Base-by-base conservation (phyloP, 805 yeast species). In the Wickerhamomyces hampshirensis region DNA sequence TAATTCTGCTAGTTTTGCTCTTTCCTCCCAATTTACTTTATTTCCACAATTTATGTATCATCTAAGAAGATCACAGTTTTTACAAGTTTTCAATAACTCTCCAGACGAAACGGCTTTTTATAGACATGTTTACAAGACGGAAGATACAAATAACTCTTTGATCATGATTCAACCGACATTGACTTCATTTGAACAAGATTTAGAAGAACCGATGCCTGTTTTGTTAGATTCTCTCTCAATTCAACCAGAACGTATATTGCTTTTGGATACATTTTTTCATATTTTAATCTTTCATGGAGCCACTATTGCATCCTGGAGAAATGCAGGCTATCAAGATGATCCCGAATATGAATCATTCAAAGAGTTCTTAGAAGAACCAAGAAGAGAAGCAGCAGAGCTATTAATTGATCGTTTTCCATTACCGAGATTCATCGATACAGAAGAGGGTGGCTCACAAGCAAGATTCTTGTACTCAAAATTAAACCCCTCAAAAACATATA, bases 391-490 rank as follows among this genome's bases (percentile, higher is more conserved):
- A 9, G 77, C 80, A 41, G 79, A 75, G 33, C 65, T 80, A 23
- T 62, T 80, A 27, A 65, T 75, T 42, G 86, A 80, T 48, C 60
- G 87, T 47, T 80, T 75, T 64, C 87, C 87, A 35, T 65, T 80
- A 43, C 87, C 87, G 5, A 65, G 87, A 49, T 80, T 78, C 47
- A 77, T 80, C 35, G 85, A 80, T 51, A 77, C 84, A 18, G 84
- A 80, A 48, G 85, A 79, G 54, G 85, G 85, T 37, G 86, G 85
- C 4, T 78, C 85, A 0, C 87, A 80, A 52, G 85, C 86, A 0
- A 68, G 87, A 58, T 80, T 80, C 55, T 63, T 80, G 38, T 75
- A 75, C 68, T 80, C 85, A 3, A 79, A 79, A 57, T 63, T 80
- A 48, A 80, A 80, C 56, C 86, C 87, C 11, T 70, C 83, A 4